Percentiles rank a stretch among this genome's conserved stretches.
These are phyloP conservation scores for Lachnellula cervina DNA, from an alignment of 2,329 filamentous ascomycete genomes.

Conservation along the genomic window DNA sequence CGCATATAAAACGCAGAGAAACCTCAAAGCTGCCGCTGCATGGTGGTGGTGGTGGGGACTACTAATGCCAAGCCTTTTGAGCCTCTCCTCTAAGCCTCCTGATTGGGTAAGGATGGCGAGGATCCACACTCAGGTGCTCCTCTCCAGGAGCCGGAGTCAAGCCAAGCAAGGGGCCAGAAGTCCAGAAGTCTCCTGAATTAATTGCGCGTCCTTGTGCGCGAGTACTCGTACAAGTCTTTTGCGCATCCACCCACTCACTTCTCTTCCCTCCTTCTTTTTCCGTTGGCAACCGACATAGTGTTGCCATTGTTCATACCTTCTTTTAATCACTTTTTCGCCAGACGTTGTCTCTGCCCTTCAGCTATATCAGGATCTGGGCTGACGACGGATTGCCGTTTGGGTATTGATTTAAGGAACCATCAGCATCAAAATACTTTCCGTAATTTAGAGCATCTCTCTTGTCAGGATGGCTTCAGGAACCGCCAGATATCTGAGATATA, in stretches of 20 bases:
- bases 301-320: constrained; percentile 7
- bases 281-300: background rate
- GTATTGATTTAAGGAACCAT: constrained; percentile 3
- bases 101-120: too few species aligned
- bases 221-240: background rate
- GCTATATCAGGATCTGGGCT: background rate
- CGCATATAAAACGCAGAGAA: too few species aligned
- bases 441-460: background rate
- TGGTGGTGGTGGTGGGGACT: background rate
- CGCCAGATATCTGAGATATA: constrained; percentile 67
- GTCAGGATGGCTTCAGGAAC: constrained; percentile 31
- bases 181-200: background rate
- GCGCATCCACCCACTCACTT: background rate
- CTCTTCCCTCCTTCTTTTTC: background rate
- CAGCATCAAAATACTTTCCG: background rate
- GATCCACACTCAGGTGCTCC: background rate
- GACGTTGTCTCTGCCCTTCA: background rate
- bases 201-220: background rate
- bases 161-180: too few species aligned
- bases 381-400: background rate
- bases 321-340: constrained; percentile 8
- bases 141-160: background rate
- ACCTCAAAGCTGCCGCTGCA: too few species aligned
- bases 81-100: background rate
- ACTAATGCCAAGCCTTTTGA: background rate